phyloP scores from a whole-genome alignment of 2,329 filamentous ascomycete genomes.

The Bimuria novae-zelandiae region DNA sequence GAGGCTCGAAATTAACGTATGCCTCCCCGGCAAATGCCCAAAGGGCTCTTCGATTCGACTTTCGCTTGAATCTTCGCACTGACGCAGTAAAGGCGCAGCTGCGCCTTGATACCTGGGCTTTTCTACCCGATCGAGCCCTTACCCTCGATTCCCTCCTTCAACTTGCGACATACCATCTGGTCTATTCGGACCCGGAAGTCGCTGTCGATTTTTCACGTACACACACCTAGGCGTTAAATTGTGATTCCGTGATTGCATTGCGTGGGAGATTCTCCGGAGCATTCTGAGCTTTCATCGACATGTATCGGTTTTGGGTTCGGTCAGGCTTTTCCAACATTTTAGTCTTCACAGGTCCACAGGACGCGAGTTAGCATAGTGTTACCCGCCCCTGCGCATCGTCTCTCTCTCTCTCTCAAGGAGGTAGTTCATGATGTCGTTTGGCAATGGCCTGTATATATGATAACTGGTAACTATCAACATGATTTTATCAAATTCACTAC shows the following conservation, averaged over 20 bases:
- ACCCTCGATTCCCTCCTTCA: constrained; percentile 1
- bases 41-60: neutral
- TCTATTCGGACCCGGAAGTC: constrained; percentile 14
- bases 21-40: constrained; percentile 16
- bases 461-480: constrained; percentile 12
- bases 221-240: constrained; percentile 21
- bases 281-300: constrained; percentile 26
- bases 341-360: constrained; percentile 11
- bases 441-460: constrained; percentile 24
- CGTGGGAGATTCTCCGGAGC: constrained; percentile 30
- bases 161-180: neutral
- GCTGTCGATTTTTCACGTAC: constrained; percentile 10
- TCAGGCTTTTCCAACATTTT: constrained; percentile 11
- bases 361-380: constrained; percentile 19
- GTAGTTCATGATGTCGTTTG: constrained; percentile 15
- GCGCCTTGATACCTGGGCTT: constrained; percentile 2
- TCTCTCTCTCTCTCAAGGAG: constrained; percentile 12
- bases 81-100: neutral
- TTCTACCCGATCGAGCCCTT: constrained; percentile 12
- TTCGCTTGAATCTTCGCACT: neutral
- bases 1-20: constrained; percentile 29
- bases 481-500: neutral
- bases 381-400: constrained; percentile 16
- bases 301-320: constrained; percentile 14
- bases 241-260: constrained; percentile 37